These are phyloP conservation scores for Melaleuca alternifolia DNA, from an alignment of 345 rosid genomes.

Conservation along the genomic window DNA sequence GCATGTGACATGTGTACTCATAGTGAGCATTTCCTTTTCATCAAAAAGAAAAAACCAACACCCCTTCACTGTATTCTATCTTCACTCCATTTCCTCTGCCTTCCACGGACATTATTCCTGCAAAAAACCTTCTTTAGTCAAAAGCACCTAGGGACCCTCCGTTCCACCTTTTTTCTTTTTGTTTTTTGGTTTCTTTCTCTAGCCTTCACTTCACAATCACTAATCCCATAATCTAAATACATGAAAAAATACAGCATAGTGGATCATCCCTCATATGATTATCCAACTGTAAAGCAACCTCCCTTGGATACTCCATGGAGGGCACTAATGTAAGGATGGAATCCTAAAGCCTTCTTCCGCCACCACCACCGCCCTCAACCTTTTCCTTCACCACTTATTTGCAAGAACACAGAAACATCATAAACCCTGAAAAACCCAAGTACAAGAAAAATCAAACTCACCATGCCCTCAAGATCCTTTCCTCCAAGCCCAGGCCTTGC, in stretches of 20 bases:
- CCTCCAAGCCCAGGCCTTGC: constrained; percentile 29
- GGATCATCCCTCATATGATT: background rate
- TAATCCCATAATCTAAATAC: background rate
- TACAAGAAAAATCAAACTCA: background rate
- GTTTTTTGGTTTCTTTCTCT: background rate
- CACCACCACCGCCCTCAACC: background rate
- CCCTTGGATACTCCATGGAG: constrained; percentile 20
- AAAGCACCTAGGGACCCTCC: constrained; percentile 39
- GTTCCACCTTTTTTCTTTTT: background rate
- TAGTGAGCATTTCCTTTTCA: background rate
- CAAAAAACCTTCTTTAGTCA: constrained; percentile 16
- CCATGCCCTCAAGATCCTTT: constrained; percentile 76
- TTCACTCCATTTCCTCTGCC: constrained; percentile 3
- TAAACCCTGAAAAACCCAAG: constrained; percentile 5
- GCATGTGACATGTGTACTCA: background rate
- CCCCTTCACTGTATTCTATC: constrained; percentile 1
- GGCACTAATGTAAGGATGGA: background rate
- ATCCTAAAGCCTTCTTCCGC: background rate
- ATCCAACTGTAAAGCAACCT: constrained; percentile 45
- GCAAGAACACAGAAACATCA: background rate
- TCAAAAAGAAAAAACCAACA: background rate
- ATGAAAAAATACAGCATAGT: background rate
- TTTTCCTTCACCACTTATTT: background rate
- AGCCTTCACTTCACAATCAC: constrained; percentile 1
- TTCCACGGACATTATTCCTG: background rate